These are phyloP conservation scores for Pholiota microspora DNA, from an alignment of 768 basidiomycete genomes.

Conservation along the genomic window DNA sequence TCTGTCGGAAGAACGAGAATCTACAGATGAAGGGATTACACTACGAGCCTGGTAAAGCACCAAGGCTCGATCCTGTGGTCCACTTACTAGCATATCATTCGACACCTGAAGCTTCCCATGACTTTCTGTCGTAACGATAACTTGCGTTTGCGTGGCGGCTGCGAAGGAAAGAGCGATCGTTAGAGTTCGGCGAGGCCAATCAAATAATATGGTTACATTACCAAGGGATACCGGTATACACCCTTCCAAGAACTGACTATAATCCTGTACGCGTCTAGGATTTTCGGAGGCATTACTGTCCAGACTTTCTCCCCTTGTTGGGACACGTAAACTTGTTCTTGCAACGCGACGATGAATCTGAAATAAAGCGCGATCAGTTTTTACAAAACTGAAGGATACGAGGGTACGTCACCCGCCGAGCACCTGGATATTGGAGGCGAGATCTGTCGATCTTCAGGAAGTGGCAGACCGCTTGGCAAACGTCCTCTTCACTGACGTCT, in stretches of 20 bases:
- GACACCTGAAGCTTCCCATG: background rate
- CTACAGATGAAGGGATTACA: background rate
- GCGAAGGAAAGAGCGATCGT: background rate
- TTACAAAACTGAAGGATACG: background rate
- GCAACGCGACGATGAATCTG: background rate
- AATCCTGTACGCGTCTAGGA: background rate
- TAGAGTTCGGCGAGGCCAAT: background rate
- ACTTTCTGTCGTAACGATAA: background rate
- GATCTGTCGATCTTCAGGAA: slow-evolving; percentile 10
- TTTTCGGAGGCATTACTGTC: background rate
- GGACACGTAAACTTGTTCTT: background rate
- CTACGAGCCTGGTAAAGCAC: background rate
- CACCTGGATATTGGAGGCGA: slow-evolving; percentile 5
- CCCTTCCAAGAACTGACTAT: background rate
- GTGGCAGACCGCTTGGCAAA: slow-evolving; percentile 7
- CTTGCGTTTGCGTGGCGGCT: background rate
- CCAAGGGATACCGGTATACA: background rate
- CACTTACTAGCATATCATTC: background rate
- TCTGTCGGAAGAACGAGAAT: background rate
- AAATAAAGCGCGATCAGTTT: too few relatives aligned
- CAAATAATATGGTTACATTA: background rate
- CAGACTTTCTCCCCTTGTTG: background rate
- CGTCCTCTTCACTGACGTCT: slow-evolving; percentile 12
- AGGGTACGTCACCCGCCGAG: slow-evolving; percentile 7
- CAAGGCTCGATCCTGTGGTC: background rate